Percentiles rank a stretch among this genome's conserved stretches.
Evolutionary conservation across 495 filamentous ascomycete genomes (phyloP).

Genomic region (Geoglossum glabrum): DNA sequence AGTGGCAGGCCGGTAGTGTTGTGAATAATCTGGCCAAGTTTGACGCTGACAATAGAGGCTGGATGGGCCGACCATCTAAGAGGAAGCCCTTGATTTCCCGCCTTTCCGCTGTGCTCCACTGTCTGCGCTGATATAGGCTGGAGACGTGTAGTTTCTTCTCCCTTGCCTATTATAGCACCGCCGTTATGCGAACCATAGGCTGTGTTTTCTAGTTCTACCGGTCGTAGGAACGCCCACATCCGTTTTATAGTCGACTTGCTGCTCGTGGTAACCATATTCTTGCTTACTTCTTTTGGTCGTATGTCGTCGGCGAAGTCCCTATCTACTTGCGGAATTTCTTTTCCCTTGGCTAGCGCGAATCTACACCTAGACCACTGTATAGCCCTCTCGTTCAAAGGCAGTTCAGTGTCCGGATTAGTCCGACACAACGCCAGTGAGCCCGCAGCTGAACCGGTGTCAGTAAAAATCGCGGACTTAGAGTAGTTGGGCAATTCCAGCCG

Average conservation of each 20-base stretch:
- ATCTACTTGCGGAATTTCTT: background rate
- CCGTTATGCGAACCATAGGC: background rate
- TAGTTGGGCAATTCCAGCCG: background rate
- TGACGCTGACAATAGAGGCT: background rate
- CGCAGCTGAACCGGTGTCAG: background rate
- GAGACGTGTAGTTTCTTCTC: background rate
- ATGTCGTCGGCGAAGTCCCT: background rate
- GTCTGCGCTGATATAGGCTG: background rate
- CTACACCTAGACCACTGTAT: background rate
- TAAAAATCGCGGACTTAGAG: background rate
- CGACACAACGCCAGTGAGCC: background rate
- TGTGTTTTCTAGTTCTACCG: background rate
- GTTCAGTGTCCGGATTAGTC: background rate
- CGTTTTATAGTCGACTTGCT: background rate
- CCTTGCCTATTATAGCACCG: background rate
- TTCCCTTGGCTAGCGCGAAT: background rate
- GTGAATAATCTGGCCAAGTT: background rate
- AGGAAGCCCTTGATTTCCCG: background rate
- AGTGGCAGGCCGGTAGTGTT: background rate
- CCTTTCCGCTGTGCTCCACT: background rate
- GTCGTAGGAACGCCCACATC: background rate
- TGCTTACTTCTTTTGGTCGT: background rate
- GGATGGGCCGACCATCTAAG: background rate
- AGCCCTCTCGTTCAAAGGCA: background rate
- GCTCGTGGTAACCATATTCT: background rate